phyloP scores from a whole-genome alignment of 1,284 basidiomycete species.

The Malassezia japonica region DNA sequence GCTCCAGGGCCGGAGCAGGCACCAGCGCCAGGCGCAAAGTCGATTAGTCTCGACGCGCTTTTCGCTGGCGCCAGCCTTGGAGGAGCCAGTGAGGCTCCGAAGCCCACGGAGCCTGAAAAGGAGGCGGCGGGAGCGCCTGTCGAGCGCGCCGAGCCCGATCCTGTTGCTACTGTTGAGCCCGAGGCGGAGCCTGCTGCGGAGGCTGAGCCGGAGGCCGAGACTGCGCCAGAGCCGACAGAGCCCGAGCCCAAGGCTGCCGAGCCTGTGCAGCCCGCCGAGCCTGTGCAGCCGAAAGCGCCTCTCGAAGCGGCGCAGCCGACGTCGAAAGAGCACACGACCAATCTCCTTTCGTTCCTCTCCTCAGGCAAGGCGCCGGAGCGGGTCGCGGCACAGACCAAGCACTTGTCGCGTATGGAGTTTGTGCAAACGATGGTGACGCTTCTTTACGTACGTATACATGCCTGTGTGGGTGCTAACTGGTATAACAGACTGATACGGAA shows the following conservation, averaged over 20 bases:
- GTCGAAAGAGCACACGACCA: neutral
- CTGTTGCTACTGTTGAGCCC: too few relatives aligned
- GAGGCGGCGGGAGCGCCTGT: too few relatives aligned
- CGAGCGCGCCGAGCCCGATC: too few relatives aligned
- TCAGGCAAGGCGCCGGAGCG: constrained; percentile 7
- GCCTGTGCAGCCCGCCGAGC: too few relatives aligned
- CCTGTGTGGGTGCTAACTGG: neutral
- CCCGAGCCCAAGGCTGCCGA: too few relatives aligned
- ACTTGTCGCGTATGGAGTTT: constrained; percentile 18
- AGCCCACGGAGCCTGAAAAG: too few relatives aligned
- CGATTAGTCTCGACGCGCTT: constrained; percentile 36
- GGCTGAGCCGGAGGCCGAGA: too few relatives aligned
- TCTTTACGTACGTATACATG: constrained; percentile 3
- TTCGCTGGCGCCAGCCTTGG: constrained; percentile 13
- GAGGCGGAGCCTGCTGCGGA: too few relatives aligned
- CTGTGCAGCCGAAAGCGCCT: too few relatives aligned
- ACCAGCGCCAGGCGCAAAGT: neutral
- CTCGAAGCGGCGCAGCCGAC: too few relatives aligned
- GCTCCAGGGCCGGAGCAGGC: neutral
- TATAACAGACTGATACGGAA: constrained; percentile 30
- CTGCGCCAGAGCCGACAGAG: too few relatives aligned
- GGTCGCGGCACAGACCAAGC: constrained; percentile 15
- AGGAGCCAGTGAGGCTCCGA: too few relatives aligned
- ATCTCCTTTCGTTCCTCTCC: neutral
- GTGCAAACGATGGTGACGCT: constrained; percentile 7